Evolutionary conservation across 2,329 filamentous ascomycete genomes (phyloP), one percentile per base, ranked within the genome.

Genomic region (Hypoxylon sp.): DNA sequence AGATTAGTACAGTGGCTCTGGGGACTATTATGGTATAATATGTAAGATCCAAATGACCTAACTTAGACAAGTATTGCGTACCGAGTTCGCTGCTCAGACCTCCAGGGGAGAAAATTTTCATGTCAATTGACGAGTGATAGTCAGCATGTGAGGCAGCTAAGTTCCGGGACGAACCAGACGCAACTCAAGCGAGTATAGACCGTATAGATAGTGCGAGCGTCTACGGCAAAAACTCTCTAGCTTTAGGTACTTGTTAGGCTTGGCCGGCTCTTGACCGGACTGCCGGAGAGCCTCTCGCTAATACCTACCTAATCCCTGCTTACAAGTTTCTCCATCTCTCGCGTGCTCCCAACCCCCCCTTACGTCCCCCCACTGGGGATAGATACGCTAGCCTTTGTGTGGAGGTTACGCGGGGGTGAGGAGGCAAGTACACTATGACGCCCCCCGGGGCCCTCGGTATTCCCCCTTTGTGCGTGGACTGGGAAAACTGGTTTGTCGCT

Each of bases 361-460:
- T 53, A 24, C n/a, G 9, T 36, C 11, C 49, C 49, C 24, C 48
- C 33, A 49, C 53, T 28, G 32, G 53, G 40, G 30, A 38, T 16
- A 26, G n/a, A n/a, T n/a, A n/a, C n/a, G n/a, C n/a, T n/a, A n/a
- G 55, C 14, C 22, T 44, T 26, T 59, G 32, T 61, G 57, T 59
- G 65, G 65, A 52, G 65, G 49, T 44, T 61, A 57, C 61, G 46
- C 49, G 61, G 65, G 61, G 65, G 40, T 18, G 51, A 30, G 14
- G 36, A 44, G 32, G n/a, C n/a, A 40, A 42, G 50, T 6, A 42
- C 49, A 33, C 49, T n/a, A 49, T 36, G 14, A 42, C 61, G 32
- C n/a, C 45, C 20, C 56, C 51, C 40, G 49, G n/a, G n/a, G 26
- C 42, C 22, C 20, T 49, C 45, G 11, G 28, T 26, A n/a, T 48